Conservation (phyloP, 2,329 filamentous ascomycete genomes). For the Neocucurbitaria cava region DNA sequence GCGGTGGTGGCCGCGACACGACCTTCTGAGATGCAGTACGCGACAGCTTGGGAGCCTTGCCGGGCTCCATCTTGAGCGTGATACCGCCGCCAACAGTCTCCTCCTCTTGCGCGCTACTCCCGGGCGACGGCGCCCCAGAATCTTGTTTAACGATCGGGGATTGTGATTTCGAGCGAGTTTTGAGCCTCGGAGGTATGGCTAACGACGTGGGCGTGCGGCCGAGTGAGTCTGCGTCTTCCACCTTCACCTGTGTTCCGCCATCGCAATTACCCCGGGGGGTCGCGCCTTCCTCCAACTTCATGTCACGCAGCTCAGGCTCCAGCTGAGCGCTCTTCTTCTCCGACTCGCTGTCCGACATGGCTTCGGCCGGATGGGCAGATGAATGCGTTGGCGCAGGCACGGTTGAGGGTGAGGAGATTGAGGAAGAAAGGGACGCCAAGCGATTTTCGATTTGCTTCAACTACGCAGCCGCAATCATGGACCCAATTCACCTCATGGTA, state of each 20-base stretch:
- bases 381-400: conserved; percentile 13
- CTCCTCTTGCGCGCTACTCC: conserved; percentile 57
- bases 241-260: conserved; percentile 31
- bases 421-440: conserved; percentile 24
- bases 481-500: conserved; percentile 32
- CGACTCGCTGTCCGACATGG: conserved; percentile 47
- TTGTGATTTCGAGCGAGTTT: conserved; percentile 39
- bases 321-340: conserved; percentile 46
- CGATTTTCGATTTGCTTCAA: conserved; percentile 22
- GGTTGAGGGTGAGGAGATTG: conserved; percentile 12
- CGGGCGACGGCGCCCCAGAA: conserved; percentile 45
- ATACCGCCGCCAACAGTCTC: conserved; percentile 67
- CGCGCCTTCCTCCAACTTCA: conserved; percentile 54
- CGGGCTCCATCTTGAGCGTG: conserved; percentile 66
- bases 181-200: conserved; percentile 34
- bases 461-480: conserved; percentile 31
- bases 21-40: conserved; percentile 78
- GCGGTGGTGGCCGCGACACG: conserved; percentile 64
- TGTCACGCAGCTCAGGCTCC: conserved; percentile 54
- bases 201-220: conserved; percentile 38
- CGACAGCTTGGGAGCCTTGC: conserved; percentile 72
- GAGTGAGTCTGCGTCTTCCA: conserved; percentile 27
- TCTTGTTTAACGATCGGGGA: conserved; percentile 41
- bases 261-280: conserved; percentile 22
- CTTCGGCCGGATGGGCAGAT: conserved; percentile 18